These are phyloP conservation scores for Fusarium buharicum DNA, from an alignment of 2,329 filamentous ascomycete genomes.

Conservation along the genomic window DNA sequence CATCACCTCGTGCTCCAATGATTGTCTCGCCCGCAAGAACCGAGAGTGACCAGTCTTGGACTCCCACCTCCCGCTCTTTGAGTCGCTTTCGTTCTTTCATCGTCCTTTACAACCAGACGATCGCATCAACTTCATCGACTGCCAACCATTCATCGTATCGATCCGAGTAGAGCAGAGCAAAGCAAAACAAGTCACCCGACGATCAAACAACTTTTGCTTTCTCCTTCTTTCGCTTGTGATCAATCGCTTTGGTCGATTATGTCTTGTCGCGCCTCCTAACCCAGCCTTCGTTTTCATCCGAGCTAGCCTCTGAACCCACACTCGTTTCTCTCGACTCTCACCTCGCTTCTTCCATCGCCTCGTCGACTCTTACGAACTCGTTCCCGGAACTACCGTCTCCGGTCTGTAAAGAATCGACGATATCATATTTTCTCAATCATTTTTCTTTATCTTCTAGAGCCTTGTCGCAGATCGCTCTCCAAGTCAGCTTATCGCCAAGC, in stretches of 20 bases:
- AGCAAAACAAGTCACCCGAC: neutral
- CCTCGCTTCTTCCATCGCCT: constrained; percentile 21
- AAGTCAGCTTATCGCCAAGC: constrained; percentile 27
- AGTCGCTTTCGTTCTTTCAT: constrained; percentile 42
- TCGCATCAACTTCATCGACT: constrained; percentile 40
- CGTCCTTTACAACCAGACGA: constrained; percentile 39
- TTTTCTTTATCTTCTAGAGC: constrained; percentile 8
- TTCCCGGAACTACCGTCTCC: constrained; percentile 11
- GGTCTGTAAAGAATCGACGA: constrained; percentile 1
- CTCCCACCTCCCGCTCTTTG: constrained; percentile 26
- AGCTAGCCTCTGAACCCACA: constrained; percentile 62
- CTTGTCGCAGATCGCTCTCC: constrained; percentile 24
- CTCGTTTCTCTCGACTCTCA: constrained; percentile 52
- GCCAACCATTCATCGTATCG: constrained; percentile 24
- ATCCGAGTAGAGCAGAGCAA: constrained; percentile 16
- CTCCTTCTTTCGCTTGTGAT: constrained; percentile 30
- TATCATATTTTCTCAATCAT: constrained; percentile 3
- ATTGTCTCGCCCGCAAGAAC: constrained; percentile 33
- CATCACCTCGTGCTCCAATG: constrained; percentile 39
- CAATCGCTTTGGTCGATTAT: constrained; percentile 50
- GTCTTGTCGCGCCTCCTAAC: constrained; percentile 49
- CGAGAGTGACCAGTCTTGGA: constrained; percentile 33
- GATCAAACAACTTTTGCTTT: constrained; percentile 31
- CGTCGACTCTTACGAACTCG: constrained; percentile 30
- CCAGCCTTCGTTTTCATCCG: constrained; percentile 48